phyloP scores from a whole-genome alignment of 345 rosid species.

The Lepidium sativum region DNA sequence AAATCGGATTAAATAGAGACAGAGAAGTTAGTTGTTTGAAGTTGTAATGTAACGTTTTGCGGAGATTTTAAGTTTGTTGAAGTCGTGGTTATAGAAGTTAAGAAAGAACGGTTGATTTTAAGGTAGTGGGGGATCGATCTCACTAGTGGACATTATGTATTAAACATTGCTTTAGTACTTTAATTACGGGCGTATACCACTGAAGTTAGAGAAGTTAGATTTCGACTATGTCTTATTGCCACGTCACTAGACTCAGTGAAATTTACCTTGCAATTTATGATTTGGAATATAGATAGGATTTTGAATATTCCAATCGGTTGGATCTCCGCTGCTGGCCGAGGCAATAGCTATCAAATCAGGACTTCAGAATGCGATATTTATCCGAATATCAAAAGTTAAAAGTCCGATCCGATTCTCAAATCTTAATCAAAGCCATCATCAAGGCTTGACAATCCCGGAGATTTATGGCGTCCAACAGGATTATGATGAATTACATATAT shows the following conservation, averaged over 20 bases:
- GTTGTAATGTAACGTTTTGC: slow-evolving; percentile 8
- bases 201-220: background rate
- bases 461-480: no score
- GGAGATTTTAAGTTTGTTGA: background rate
- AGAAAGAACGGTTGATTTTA: slow-evolving; percentile 9
- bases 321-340: no score
- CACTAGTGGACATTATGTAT: slow-evolving; percentile 5
- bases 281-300: no score
- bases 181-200: slow-evolving; percentile 7
- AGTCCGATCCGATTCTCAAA: no score
- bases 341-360: no score
- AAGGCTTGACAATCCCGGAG: no score
- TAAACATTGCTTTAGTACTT: background rate
- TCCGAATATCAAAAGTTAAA: no score
- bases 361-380: no score
- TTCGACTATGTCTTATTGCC: slow-evolving; percentile 13
- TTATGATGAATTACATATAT: background rate
- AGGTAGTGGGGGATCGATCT: slow-evolving; percentile 7
- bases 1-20: background rate
- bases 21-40: background rate
- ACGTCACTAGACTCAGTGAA: background rate
- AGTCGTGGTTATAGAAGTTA: slow-evolving; percentile 2
- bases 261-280: no score
- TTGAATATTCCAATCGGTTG: no score
- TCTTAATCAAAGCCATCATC: no score